phyloP scores from a whole-genome alignment of 495 filamentous ascomycete genomes.

The Daldinia decipiens region DNA sequence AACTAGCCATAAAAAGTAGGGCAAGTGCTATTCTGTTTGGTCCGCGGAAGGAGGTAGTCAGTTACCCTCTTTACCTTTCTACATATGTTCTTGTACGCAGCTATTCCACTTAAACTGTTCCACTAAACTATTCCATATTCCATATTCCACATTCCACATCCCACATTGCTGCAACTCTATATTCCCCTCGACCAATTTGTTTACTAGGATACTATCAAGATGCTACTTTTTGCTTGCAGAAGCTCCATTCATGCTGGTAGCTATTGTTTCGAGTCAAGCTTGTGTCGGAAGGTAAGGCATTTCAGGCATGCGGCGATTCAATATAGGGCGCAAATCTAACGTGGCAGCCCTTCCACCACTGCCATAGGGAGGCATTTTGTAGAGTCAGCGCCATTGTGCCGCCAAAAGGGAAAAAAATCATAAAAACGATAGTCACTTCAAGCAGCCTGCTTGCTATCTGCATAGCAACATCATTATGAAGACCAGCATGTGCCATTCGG shows the following conservation, averaged over 20 bases:
- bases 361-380: conserved; percentile 4
- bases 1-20: neutral
- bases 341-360: conserved; percentile 31
- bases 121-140: conserved; percentile 15
- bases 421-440: conserved; percentile 10
- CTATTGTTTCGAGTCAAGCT: conserved; percentile 8
- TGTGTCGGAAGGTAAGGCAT: conserved; percentile 6
- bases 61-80: conserved; percentile 14
- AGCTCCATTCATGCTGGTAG: conserved; percentile 22
- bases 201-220: neutral
- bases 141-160: conserved; percentile 8
- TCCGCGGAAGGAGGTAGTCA: conserved; percentile 22
- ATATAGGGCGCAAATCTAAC: conserved; percentile 28
- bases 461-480: conserved; percentile 8
- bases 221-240: conserved; percentile 15
- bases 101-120: neutral
- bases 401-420: conserved; percentile 6
- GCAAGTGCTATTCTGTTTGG: conserved; percentile 14
- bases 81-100: neutral
- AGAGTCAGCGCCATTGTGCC: conserved; percentile 20
- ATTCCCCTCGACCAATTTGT: conserved; percentile 6
- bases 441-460: conserved; percentile 6
- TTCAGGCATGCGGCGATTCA: conserved; percentile 9
- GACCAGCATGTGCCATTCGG: conserved; percentile 6
- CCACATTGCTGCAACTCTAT: conserved; percentile 16